These are phyloP conservation scores for Ogataea allantospora DNA, from an alignment of 805 yeast species.

Conservation along the genomic window DNA sequence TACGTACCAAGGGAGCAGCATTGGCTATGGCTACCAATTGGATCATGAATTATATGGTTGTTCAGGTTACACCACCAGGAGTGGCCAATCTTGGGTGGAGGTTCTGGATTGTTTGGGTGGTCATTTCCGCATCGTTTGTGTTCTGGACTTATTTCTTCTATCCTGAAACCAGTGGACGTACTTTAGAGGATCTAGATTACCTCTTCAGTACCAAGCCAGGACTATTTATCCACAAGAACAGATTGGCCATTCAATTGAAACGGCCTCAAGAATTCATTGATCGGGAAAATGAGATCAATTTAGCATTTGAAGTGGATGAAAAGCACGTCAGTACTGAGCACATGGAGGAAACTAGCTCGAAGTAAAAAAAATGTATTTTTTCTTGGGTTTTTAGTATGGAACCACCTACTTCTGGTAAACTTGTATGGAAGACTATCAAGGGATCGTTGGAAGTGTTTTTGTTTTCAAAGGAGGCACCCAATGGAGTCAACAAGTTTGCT, in stretches of 20 bases:
- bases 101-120: constrained; percentile 17
- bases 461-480: constrained; percentile 16
- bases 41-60: constrained; percentile 16
- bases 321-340: constrained; percentile 6
- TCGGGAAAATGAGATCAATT: constrained; percentile 10
- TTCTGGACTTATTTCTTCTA: constrained; percentile 33
- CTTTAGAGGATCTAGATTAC: constrained; percentile 39
- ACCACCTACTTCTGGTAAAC: constrained; percentile 6
- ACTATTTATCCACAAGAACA: constrained; percentile 9
- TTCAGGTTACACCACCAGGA: constrained; percentile 15
- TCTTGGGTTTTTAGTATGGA: too few species aligned
- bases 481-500: constrained; percentile 5
- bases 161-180: constrained; percentile 47
- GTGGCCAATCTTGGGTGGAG: constrained; percentile 16
- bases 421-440: constrained; percentile 7
- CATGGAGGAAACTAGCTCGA: not conserved
- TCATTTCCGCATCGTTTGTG: constrained; percentile 15
- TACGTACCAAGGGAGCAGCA: constrained; percentile 31
- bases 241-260: constrained; percentile 10
- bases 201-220: constrained; percentile 13
- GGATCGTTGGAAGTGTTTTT: constrained; percentile 8
- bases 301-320: constrained; percentile 4
- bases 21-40: constrained; percentile 31
- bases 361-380: too few species aligned
- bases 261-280: constrained; percentile 17